These are phyloP conservation scores for Microbotryomycetes sp. DNA, from an alignment of 1,284 basidiomycete species.

Conservation along the genomic window DNA sequence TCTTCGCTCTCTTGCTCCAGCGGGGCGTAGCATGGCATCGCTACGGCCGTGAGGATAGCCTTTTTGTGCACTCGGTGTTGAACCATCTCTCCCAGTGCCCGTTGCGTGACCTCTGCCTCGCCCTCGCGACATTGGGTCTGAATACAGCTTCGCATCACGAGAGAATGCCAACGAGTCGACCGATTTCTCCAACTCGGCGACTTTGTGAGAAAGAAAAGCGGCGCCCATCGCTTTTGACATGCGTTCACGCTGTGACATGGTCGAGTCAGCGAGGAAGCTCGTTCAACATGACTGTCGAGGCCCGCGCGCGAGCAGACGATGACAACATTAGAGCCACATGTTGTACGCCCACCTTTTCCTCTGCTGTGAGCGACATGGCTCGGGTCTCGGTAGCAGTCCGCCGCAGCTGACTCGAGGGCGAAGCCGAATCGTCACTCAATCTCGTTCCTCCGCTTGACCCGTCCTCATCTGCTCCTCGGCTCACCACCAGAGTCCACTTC, in stretches of 20 bases:
- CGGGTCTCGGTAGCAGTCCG: not conserved
- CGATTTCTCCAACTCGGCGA: conserved; percentile 17
- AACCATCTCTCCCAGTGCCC: no score
- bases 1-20: not conserved
- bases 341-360: not conserved
- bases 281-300: conserved; percentile 2
- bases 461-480: no score
- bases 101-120: not conserved
- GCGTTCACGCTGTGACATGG: conserved; percentile 9
- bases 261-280: not conserved
- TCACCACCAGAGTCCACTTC: no score
- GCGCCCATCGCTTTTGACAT: conserved; percentile 23
- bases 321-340: no score
- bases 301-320: not conserved
- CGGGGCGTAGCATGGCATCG: not conserved
- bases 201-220: conserved; percentile 31
- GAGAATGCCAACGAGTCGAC: conserved; percentile 26
- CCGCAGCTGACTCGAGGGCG: no score
- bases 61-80: not conserved
- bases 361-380: not conserved
- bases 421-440: no score
- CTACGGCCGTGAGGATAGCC: not conserved
- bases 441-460: no score
- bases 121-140: not conserved
- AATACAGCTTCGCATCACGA: conserved; percentile 1